A percentile compares a stretch with the other conserved stretches of the same genome.
Evolutionary conservation across 1,139 yeast species (phyloP).

Genomic region (Debaryomycetaceae sp.): DNA sequence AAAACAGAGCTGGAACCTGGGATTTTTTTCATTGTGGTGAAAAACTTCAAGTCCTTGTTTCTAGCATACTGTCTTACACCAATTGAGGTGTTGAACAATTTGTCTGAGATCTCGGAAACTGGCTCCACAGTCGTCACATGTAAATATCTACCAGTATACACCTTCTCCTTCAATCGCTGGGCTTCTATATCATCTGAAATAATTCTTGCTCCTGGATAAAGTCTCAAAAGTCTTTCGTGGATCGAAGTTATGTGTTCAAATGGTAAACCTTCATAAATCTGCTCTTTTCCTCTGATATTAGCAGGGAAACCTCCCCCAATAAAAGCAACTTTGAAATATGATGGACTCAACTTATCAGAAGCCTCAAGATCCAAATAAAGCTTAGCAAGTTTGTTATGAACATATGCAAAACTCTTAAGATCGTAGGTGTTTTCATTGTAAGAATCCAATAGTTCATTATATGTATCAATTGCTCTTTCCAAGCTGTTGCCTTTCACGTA

Average conservation of each 20-base stretch:
- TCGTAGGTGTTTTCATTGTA: conserved; percentile 75
- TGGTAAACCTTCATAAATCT: conserved; percentile 82
- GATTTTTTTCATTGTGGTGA: conserved; percentile 65
- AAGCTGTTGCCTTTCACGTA: conserved; percentile 70
- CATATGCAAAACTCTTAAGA: conserved; percentile 71
- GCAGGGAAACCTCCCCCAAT: conserved; percentile 85
- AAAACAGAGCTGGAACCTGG: conserved; percentile 73
- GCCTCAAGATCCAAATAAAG: conserved; percentile 67
- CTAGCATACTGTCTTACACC: conserved; percentile 70
- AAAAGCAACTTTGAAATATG: conserved; percentile 76
- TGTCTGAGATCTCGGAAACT: conserved; percentile 49
- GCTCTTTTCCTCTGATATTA: conserved; percentile 70
- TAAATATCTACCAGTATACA: conserved; percentile 69
- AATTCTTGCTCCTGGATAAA: conserved; percentile 82
- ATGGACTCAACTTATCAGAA: conserved; percentile 71
- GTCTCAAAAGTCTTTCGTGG: conserved; percentile 68
- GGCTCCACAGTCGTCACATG: conserved; percentile 77
- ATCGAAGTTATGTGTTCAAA: conserved; percentile 86
- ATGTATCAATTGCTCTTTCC: conserved; percentile 75
- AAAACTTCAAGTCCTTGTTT: conserved; percentile 66
- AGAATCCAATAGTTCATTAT: conserved; percentile 73
- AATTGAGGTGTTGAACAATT: conserved; percentile 47
- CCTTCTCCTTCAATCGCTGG: conserved; percentile 40
- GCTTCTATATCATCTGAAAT: conserved; percentile 68
- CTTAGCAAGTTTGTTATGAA: conserved; percentile 66